phyloP scores from a whole-genome alignment of 345 rosid genomes.

The Trapa incisa region DNA sequence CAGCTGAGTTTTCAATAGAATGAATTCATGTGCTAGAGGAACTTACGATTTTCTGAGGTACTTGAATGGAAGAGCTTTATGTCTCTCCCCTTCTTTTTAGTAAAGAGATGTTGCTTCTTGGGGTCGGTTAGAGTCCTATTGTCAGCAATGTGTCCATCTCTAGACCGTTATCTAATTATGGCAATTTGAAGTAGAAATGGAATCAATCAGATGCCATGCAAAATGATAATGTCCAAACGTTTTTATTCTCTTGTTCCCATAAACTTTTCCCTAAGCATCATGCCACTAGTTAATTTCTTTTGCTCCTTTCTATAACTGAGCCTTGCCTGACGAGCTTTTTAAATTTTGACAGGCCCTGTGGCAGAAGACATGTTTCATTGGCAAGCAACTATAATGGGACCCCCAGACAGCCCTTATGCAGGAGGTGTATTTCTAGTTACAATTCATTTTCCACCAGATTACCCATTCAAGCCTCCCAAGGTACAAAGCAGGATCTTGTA shows the following conservation, averaged over 20 bases:
- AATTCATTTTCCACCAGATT: slow-evolving; percentile 28
- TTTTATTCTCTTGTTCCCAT: not conserved
- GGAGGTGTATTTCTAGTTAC: slow-evolving; percentile 26
- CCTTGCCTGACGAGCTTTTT: no score
- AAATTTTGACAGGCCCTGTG: slow-evolving; percentile 21
- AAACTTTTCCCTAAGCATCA: not conserved
- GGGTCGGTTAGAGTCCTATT: no score
- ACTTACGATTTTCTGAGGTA: not conserved
- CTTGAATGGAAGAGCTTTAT: no score
- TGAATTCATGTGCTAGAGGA: not conserved
- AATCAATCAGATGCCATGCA: not conserved
- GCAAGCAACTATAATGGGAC: slow-evolving; percentile 32
- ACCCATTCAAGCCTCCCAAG: slow-evolving; percentile 31
- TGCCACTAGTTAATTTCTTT: not conserved
- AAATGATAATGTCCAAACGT: not conserved
- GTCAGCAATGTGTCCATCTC: no score
- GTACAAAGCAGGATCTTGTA: slow-evolving; percentile 5
- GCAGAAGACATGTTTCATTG: slow-evolving; percentile 31
- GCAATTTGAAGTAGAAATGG: no score
- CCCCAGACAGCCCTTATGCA: slow-evolving; percentile 25
- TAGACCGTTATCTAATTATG: no score
- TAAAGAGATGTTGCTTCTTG: no score
- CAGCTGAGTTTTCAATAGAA: not conserved
- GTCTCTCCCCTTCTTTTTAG: no score
- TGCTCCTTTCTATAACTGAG: no score